Evolutionary conservation across 2,329 filamentous ascomycete genomes (phyloP), one percentile per base, ranked within the genome.

Genomic region (Huntiella moniliformis): DNA sequence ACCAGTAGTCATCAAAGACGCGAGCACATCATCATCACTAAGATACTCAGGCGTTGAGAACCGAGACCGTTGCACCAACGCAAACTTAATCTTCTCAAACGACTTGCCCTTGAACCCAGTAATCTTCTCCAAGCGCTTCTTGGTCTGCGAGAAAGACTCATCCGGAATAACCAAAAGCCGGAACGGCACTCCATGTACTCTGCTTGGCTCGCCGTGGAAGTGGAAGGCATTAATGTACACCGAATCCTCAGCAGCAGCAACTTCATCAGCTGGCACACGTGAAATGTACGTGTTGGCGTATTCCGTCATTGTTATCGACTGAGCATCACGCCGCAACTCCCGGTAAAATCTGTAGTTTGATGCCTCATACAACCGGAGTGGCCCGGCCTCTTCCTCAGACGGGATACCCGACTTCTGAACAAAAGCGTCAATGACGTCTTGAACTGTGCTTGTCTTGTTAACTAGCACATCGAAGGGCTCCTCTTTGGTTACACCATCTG

Each of bases 61-160:
- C 37, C 68, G 67, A 44, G 75, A 70, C 58, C 82, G 70, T 59
- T 77, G 68, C 44, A 95, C 73, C 31, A 93, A 63, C 5, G 86
- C 82, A 66, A 98, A 95, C 62, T 92, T 95, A 62, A 98, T 91
- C 69, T 96, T 96, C 62, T 98, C 88, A 54, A 98, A 87, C 53
- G 85, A 85, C 68, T 98, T 98, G 61, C 91, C 92, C 63, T 95
- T 95, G 64, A 98, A 79, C 18, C 87, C 87, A 1, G 84, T 94
- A 49, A 88, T 73, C 61, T 87, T 88, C 54, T 91, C 87, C 3
- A 98, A 67, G n/a, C 91, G 77, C 63, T 93, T 85, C 66, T 88
- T 95, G 38, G 87, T 95, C 32, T 96, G 84, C 49, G 76, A 77
- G 63, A 98, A 96, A 35, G 71, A 68, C 60, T 98, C 91, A 45